phyloP scores from a whole-genome alignment of 2,329 filamentous ascomycete species.

The Ascosphaera aggregata region DNA sequence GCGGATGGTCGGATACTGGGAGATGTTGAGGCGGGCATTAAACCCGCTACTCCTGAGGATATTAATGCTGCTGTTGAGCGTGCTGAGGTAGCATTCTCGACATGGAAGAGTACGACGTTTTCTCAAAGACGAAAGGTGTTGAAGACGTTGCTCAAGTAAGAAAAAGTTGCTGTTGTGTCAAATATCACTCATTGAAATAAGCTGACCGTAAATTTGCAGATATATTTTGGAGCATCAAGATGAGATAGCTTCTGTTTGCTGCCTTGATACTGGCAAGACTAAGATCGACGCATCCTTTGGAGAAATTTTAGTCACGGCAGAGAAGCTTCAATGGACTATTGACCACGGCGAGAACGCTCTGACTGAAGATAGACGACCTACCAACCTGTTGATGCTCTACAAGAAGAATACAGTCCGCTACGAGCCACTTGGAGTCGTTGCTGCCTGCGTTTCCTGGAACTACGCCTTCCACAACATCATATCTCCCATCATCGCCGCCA shows the following conservation, averaged over 20 bases:
- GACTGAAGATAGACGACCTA: conserved; percentile 46
- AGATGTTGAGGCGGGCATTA: conserved; percentile 29
- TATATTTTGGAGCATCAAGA: conserved; percentile 78
- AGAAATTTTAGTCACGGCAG: conserved; percentile 79
- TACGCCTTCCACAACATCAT: conserved; percentile 92
- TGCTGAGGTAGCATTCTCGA: conserved; percentile 47
- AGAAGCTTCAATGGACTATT: conserved; percentile 90
- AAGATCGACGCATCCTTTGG: conserved; percentile 84
- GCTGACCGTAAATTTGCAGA: conserved; percentile 12
- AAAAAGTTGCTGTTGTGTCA: background rate
- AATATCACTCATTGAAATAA: background rate
- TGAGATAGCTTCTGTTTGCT: conserved; percentile 62
- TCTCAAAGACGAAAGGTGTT: conserved; percentile 55
- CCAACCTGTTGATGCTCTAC: conserved; percentile 84
- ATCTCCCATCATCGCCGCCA: conserved; percentile 66
- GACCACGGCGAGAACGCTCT: conserved; percentile 70
- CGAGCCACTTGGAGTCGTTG: conserved; percentile 80
- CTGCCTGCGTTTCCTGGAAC: conserved; percentile 91
- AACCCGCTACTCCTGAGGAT: conserved; percentile 49
- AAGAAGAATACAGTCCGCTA: conserved; percentile 81
- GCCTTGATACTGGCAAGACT: conserved; percentile 87
- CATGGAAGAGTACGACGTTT: conserved; percentile 62
- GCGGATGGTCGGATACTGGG: conserved; percentile 73
- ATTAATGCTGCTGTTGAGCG: conserved; percentile 59
- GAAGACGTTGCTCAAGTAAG: conserved; percentile 46